Evolutionary conservation across 352 stramenopile genomes (phyloP).

Genomic region (Pythium periplocum): DNA sequence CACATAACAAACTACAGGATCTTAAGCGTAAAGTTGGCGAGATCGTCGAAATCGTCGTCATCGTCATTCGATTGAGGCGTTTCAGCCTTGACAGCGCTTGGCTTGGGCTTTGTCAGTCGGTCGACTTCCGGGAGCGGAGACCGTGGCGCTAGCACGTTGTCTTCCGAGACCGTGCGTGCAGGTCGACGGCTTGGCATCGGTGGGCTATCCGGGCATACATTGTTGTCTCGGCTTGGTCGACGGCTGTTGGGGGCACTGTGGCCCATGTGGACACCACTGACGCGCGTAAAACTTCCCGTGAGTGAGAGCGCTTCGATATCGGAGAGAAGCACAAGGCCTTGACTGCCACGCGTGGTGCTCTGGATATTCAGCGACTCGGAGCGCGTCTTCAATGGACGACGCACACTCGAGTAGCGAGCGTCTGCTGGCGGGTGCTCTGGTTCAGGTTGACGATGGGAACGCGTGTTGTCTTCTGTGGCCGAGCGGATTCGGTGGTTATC

Average conservation of each 20-base stretch:
- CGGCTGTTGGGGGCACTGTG: no score
- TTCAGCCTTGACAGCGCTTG: slow-evolving; percentile 4
- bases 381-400: slow-evolving; percentile 27
- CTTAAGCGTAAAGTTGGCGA: slow-evolving; percentile 75
- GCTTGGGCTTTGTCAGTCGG: slow-evolving; percentile 5
- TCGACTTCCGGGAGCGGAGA: neutral
- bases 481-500: neutral
- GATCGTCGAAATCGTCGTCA: slow-evolving; percentile 50
- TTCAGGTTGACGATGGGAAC: neutral
- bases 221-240: no score
- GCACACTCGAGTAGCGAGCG: slow-evolving; percentile 1
- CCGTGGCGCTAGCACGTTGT: slow-evolving; percentile 32
- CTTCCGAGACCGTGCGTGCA: slow-evolving; percentile 48
- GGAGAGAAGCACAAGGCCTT: slow-evolving; percentile 58
- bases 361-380: slow-evolving; percentile 25
- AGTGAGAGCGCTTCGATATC: slow-evolving; percentile 61
- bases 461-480: slow-evolving; percentile 2
- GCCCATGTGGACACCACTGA: slow-evolving; percentile 5
- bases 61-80: slow-evolving; percentile 10
- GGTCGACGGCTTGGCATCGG: slow-evolving; percentile 24
- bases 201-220: neutral
- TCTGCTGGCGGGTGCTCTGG: neutral
- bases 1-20: slow-evolving; percentile 16
- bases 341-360: no score
- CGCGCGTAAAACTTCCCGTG: slow-evolving; percentile 41